phyloP scores from a whole-genome alignment of 768 basidiomycete genomes.

The Ramaria rubella region DNA sequence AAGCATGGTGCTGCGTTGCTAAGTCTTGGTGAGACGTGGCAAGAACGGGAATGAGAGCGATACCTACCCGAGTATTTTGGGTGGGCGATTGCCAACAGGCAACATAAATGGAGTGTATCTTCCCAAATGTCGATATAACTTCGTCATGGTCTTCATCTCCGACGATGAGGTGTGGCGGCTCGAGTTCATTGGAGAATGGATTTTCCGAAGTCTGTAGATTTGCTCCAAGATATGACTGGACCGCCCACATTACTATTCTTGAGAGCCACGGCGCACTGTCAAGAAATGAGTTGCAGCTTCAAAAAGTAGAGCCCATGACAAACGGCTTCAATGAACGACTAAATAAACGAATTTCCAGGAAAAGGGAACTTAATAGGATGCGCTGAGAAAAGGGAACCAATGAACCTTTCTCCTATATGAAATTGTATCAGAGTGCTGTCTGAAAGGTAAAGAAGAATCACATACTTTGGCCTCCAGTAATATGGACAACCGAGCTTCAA shows the following conservation, averaged over 20 bases:
- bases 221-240: constrained; percentile 18
- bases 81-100: neutral
- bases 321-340: constrained; percentile 61
- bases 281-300: constrained; percentile 23
- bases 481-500: constrained; percentile 52
- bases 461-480: constrained; percentile 54
- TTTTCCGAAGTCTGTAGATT: constrained; percentile 18
- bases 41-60: neutral
- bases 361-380: constrained; percentile 51
- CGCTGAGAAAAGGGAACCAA: constrained; percentile 52
- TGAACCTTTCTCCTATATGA: constrained; percentile 44
- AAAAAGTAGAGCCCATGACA: constrained; percentile 17
- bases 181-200: neutral
- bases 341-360: constrained; percentile 57
- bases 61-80: constrained; percentile 5
- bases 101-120: neutral
- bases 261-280: constrained; percentile 23
- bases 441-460: neutral
- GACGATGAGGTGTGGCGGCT: neutral
- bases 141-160: constrained; percentile 7
- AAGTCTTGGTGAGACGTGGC: neutral
- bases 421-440: constrained; percentile 7
- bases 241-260: constrained; percentile 26
- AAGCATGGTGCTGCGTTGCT: constrained; percentile 1
- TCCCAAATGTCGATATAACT: neutral